Conservation (phyloP, 2,329 filamentous ascomycete genomes). For the Fusarium clavum region DNA sequence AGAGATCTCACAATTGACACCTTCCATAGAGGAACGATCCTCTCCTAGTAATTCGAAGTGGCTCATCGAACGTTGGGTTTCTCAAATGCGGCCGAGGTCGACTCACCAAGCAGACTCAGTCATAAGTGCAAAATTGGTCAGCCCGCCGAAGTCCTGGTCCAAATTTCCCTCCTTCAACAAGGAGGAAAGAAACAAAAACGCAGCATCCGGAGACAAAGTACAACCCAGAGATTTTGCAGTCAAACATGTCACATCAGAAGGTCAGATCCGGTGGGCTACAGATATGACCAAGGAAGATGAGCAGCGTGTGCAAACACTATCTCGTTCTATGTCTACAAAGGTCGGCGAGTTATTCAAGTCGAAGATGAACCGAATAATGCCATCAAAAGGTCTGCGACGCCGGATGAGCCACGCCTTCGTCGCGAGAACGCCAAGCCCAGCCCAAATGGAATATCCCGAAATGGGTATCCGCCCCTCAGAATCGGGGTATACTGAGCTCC, state of each 20-base stretch:
- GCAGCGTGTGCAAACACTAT: slow-evolving; percentile 8
- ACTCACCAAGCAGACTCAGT: background rate
- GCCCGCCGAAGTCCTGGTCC: slow-evolving; percentile 51
- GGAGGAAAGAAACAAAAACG: slow-evolving; percentile 45
- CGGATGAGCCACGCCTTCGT: background rate
- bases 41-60: slow-evolving; percentile 21
- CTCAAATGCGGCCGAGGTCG: slow-evolving; percentile 27
- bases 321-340: slow-evolving; percentile 47
- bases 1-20: slow-evolving; percentile 26
- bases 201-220: slow-evolving; percentile 43
- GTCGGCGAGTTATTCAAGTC: slow-evolving; percentile 47
- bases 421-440: background rate
- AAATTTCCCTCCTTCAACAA: slow-evolving; percentile 50
- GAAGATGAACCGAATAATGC: slow-evolving; percentile 26
- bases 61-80: slow-evolving; percentile 39
- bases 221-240: slow-evolving; percentile 48
- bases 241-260: slow-evolving; percentile 32
- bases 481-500: slow-evolving; percentile 39
- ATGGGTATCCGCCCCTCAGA: slow-evolving; percentile 40
- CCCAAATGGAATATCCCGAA: slow-evolving; percentile 41
- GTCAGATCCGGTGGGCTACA: slow-evolving; percentile 44
- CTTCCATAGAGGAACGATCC: slow-evolving; percentile 27
- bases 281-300: slow-evolving; percentile 33
- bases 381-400: slow-evolving; percentile 7
- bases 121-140: slow-evolving; percentile 7